Conservation (phyloP, 768 basidiomycete genomes). For the Leccinum pellstonianum region DNA sequence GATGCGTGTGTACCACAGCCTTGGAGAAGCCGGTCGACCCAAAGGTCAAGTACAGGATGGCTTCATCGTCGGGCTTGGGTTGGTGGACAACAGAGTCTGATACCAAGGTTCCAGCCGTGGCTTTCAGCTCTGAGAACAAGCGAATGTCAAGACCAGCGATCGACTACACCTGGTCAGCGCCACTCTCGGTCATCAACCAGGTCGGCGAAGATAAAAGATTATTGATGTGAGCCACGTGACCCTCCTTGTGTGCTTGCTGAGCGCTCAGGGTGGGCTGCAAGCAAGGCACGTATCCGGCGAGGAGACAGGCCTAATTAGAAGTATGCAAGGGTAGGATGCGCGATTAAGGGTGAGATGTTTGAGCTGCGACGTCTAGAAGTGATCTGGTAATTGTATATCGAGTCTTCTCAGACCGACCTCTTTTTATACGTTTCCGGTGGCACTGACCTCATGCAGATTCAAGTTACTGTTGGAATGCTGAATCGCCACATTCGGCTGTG, state of each 20-base stretch:
- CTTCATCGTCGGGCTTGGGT: background rate
- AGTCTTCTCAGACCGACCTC: background rate
- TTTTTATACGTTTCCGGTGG: constrained; percentile 21
- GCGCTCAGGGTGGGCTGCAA: constrained; percentile 34
- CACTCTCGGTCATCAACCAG: constrained; percentile 31
- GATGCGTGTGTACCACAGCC: background rate
- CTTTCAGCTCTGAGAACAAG: constrained; percentile 24
- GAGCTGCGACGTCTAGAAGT: constrained; percentile 1
- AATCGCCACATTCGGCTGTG: background rate
- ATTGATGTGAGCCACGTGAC: constrained; percentile 29
- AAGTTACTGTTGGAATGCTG: background rate
- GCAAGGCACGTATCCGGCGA: constrained; percentile 33
- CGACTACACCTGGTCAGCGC: constrained; percentile 23
- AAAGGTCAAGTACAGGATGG: background rate
- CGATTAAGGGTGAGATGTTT: background rate
- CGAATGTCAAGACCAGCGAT: constrained; percentile 28
- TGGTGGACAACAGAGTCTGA: constrained; percentile 9
- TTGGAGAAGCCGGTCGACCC: background rate
- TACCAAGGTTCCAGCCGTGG: constrained; percentile 15
- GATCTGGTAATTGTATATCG: background rate
- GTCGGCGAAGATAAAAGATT: constrained; percentile 28
- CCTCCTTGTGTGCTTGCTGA: constrained; percentile 31
- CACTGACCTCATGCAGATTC: background rate
- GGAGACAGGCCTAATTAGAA: constrained; percentile 26
- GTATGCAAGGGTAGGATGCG: background rate